Conservation (phyloP, 176 grass and related monocot genomes). For the Avena eriantha region DNA sequence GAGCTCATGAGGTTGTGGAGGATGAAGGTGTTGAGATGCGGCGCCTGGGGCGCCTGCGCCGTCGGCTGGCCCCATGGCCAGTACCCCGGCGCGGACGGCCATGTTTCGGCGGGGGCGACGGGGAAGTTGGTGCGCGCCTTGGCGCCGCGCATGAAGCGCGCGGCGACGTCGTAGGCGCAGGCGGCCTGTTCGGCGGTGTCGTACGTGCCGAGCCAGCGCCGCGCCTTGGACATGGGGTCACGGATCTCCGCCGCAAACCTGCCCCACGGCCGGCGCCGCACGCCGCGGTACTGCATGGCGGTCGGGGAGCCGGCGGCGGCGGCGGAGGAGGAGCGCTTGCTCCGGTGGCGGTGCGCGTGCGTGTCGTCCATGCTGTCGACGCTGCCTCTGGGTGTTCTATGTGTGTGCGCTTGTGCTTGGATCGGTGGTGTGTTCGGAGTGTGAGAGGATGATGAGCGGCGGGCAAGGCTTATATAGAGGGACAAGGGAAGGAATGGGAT, state of each 20-base stretch:
- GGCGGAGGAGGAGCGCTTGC: constrained; percentile 37
- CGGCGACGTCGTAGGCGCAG: constrained; percentile 93
- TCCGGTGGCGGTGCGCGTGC: constrained; percentile 29
- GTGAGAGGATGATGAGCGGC: constrained; percentile 17
- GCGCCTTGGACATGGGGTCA: constrained; percentile 85
- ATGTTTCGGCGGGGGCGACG: constrained; percentile 9
- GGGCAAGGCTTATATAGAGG: constrained; percentile 43
- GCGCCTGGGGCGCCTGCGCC: neutral
- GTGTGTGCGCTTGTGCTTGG: neutral
- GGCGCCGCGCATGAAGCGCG: constrained; percentile 86
- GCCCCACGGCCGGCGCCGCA: constrained; percentile 92
- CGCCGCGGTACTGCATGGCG: constrained; percentile 75
- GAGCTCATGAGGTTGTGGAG: constrained; percentile 58
- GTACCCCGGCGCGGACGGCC: constrained; percentile 17
- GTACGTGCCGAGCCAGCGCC: constrained; percentile 95
- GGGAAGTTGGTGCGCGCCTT: constrained; percentile 99
- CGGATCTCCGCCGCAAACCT: constrained; percentile 96
- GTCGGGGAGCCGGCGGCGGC: neutral
- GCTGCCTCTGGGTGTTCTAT: neutral
- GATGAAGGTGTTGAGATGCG: constrained; percentile 48
- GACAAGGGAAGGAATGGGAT: neutral
- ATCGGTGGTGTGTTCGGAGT: neutral
- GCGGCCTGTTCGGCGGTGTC: constrained; percentile 98
- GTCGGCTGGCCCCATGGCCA: constrained; percentile 48
- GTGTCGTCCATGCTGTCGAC: constrained; percentile 42